A percentile compares a stretch with the other conserved stretches of the same genome.
These are phyloP conservation scores for Colletotrichum sp. DNA, from an alignment of 2,329 filamentous ascomycete genomes.

Conservation along the genomic window DNA sequence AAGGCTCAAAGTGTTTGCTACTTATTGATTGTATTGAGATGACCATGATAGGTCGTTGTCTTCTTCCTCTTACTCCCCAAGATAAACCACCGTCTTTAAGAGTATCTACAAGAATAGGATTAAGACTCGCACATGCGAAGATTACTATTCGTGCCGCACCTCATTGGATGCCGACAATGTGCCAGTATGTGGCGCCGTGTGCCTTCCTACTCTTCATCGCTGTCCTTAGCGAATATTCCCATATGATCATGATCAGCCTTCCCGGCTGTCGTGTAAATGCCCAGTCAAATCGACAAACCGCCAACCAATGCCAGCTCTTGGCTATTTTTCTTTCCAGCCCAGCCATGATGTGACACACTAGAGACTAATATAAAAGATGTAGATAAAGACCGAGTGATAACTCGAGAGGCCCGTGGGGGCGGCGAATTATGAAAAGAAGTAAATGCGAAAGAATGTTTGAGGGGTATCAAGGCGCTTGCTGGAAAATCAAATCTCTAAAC, in stretches of 20 bases:
- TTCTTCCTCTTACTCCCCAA: neutral
- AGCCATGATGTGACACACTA: neutral
- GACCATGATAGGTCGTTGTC: neutral
- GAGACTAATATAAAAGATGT: neutral
- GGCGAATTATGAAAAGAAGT: neutral
- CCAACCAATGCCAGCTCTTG: neutral
- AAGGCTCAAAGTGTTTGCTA: neutral
- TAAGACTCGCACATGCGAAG: slow-evolving; percentile 1
- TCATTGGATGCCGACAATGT: neutral
- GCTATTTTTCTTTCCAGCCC: neutral
- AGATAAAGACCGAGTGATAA: neutral
- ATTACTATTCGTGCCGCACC: slow-evolving; percentile 1
- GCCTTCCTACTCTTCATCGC: neutral
- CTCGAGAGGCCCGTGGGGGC: neutral
- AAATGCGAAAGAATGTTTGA: slow-evolving; percentile 6
- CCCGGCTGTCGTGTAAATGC: neutral
- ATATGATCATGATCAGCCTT: neutral
- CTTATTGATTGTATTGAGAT: neutral
- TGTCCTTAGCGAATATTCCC: neutral
- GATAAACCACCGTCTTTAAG: neutral
- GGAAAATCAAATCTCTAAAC: slow-evolving; percentile 20
- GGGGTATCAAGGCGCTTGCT: slow-evolving; percentile 24
- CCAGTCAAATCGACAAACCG: neutral
- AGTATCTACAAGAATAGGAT: slow-evolving; percentile 5
- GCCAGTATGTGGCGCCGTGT: neutral